Evolutionary conservation across 257 asterid genomes (phyloP).

Genomic region (Verbascum thapsus): DNA sequence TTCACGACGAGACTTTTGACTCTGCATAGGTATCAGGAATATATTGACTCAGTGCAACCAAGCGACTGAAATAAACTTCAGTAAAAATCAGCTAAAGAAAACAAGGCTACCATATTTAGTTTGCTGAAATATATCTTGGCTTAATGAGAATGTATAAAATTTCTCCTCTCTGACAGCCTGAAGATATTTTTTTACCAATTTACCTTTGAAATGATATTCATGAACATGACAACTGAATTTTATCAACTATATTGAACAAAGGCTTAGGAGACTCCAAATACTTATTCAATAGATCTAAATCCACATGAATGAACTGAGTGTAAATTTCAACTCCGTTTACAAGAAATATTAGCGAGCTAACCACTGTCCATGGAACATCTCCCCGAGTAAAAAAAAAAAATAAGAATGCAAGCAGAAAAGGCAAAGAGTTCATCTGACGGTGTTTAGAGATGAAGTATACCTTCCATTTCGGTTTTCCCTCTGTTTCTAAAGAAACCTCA

Average conservation of each 20-base stretch:
- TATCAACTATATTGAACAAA: too few relatives aligned
- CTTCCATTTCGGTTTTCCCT: slow-evolving; percentile 99
- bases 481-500: slow-evolving; percentile 89
- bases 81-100: slow-evolving; percentile 2
- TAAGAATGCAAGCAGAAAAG: slow-evolving; percentile 21
- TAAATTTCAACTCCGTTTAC: slow-evolving; percentile 12
- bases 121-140: slow-evolving; percentile 13
- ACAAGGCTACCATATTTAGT: slow-evolving; percentile 7
- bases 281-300: slow-evolving; percentile 22
- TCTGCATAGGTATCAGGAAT: slow-evolving; percentile 42
- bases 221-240: too few relatives aligned
- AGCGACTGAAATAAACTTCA: slow-evolving; percentile 26
- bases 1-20: slow-evolving; percentile 96
- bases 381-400: slow-evolving; percentile 2
- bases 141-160: slow-evolving; percentile 19
- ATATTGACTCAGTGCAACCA: slow-evolving; percentile 8
- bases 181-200: slow-evolving; percentile 10
- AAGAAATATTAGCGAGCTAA: neutral
- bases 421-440: neutral
- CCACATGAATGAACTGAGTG: slow-evolving; percentile 21
- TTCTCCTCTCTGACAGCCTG: slow-evolving; percentile 19
- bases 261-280: neutral
- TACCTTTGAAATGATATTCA: neutral
- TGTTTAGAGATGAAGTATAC: slow-evolving; percentile 39
- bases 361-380: slow-evolving; percentile 19